Evolutionary conservation across 495 filamentous ascomycete species (phyloP), one percentile per base, ranked within the genome.

Genomic region (Aspergillus taichungensis): DNA sequence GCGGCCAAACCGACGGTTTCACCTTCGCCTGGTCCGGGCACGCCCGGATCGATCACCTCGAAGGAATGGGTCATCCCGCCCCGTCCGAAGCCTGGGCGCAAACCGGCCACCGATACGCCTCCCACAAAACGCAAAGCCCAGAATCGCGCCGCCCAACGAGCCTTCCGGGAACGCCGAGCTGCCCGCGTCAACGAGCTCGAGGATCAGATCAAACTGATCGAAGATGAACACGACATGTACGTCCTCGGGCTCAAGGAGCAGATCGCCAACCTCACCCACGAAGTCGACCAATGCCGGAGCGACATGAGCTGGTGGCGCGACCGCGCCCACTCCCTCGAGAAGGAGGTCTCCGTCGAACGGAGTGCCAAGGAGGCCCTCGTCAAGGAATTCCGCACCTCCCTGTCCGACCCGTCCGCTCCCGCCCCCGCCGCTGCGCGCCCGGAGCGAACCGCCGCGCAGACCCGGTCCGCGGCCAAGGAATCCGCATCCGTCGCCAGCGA

Each of bases 101-200:
- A 95, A 62, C 90, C 90, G 8, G 87, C 89, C 13, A 90, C 84
- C 10, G 88, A 96, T 56, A 88, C 86, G 4, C 88, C 88, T 9
- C 87, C 87, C 2, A 94, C 88, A 32, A 92, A 94, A 60, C 80
- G 90, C 45, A 94, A 94, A 65, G 87, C 85, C 0, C 90, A 96
- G 60, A 96, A 96, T 62, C 76, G 90, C 34, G 86, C 85, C n/a
- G 89, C 90, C 10, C 90, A 96, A 66, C 73, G 89, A 47, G 87
- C 86, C 3, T 95, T 95, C 58, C 76, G 90, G n/a, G 90, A 96
- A 61, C 71, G 88, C 30, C 71, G 88, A 46, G 88, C 87, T 2
- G 85, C 86, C 9, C 82, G 84, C 14, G 88, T 94, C 4, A 85
- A 84, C 35, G 88, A 94, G 61, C 72, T 94, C 14, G 88, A 94